A percentile compares a stretch with the other conserved stretches of the same genome.
Conservation (phyloP, 2,329 filamentous ascomycete genomes). For the Pezicula carpinea region DNA sequence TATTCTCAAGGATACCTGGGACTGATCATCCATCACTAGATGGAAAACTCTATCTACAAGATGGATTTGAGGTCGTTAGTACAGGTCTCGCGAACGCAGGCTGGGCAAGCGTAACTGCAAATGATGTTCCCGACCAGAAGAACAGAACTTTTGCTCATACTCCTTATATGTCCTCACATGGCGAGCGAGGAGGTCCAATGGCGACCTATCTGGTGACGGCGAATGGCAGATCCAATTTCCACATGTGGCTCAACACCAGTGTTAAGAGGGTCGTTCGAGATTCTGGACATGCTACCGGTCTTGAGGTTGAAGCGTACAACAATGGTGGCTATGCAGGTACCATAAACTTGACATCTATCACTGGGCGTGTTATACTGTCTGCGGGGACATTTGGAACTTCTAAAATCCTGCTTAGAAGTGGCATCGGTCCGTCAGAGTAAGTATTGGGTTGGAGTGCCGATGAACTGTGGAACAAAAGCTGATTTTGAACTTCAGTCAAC, state of each 20-base stretch:
- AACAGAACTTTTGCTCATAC: slow-evolving; percentile 60
- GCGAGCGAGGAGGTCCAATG: slow-evolving; percentile 65
- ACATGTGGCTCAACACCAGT: slow-evolving; percentile 60
- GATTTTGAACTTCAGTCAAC: slow-evolving; percentile 53
- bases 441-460: slow-evolving; percentile 1
- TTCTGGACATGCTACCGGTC: slow-evolving; percentile 57
- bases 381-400: slow-evolving; percentile 66
- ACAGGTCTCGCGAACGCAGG: slow-evolving; percentile 54
- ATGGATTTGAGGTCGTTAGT: slow-evolving; percentile 59
- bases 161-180: slow-evolving; percentile 62
- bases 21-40: slow-evolving; percentile 63
- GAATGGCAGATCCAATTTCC: slow-evolving; percentile 57
- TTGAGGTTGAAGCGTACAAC: slow-evolving; percentile 57
- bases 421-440: slow-evolving; percentile 13
- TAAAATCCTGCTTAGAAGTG: slow-evolving; percentile 59
- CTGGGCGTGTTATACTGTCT: slow-evolving; percentile 63
- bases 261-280: slow-evolving; percentile 63
- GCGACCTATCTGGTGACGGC: slow-evolving; percentile 66
- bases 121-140: slow-evolving; percentile 54
- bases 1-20: slow-evolving; percentile 67
- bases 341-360: slow-evolving; percentile 52
- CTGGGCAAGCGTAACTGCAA: slow-evolving; percentile 59
- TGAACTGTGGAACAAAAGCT: slow-evolving; percentile 30
- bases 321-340: slow-evolving; percentile 52
- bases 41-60: slow-evolving; percentile 60